Base-by-base conservation (phyloP, 2,329 filamentous ascomycete genomes). In the Pseudogymnoascus sp. region DNA sequence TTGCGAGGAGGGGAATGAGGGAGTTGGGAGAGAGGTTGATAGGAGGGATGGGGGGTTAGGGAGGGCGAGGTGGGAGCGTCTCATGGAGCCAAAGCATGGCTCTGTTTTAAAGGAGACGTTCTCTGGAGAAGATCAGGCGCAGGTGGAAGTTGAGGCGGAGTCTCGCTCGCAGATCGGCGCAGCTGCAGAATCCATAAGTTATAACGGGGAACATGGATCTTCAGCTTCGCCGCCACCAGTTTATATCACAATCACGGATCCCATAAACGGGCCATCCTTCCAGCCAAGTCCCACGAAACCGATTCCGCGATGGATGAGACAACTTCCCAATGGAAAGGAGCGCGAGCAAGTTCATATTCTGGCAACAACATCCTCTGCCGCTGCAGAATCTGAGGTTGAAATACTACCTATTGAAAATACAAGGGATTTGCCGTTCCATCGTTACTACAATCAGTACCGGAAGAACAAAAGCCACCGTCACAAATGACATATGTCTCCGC, bases 231-330 rank as follows among this genome's bases (percentile, higher is more conserved):
- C 35, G 4, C n/a, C 63, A 14, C 45, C 67, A 4, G 77, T 83
- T 5, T 84, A 82, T 70, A 76, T 84, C 5, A 78, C 80, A 35
- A 76, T 82, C 4, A 71, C 73, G 28, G 78, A 85, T 64, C 82
- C 83, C 0, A 64, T 83, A 9, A 75, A 78, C 12, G 71, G 75
- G 8, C 72, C 74, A 3, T 74, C 78, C 1, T 84, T 84, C 67
- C 75, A 73, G 64, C 79, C 80, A 1, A 77, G 76, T 61, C 77
- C 74, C 3, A 75, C 80, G 9, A 85, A 84, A 64, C 80, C 81
- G 1, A 76, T 84, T 9, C 82, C 82, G 14, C 67, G 67, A 37
- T 72, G 71, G 71, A 73, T 73, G 71, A 59, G 66, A 4, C 49
- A 69, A 14, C 67, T 72, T 43, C 70, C 71, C 8, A 59, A 59